Conservation (phyloP, 441 rosid species). For the Croton laevigatus region DNA sequence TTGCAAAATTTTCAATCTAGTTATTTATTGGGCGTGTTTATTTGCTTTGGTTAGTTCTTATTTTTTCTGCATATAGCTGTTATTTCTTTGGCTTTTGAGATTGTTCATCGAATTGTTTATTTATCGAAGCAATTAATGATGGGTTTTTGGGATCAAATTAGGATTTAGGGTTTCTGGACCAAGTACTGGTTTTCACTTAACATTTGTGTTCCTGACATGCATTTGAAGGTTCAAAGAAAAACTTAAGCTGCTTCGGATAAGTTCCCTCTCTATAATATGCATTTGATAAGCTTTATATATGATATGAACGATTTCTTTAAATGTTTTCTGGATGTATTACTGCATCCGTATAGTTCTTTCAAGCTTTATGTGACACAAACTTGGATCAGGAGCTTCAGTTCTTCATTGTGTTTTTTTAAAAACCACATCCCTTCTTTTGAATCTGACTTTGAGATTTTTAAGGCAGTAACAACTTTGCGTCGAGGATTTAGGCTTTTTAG, state of each 20-base stretch:
- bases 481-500: background rate
- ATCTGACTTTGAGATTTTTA: background rate
- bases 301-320: background rate
- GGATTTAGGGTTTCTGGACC: conserved; percentile 10
- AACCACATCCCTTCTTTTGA: background rate
- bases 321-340: background rate
- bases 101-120: background rate
- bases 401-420: background rate
- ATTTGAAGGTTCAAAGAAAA: background rate
- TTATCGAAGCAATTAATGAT: background rate
- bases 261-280: background rate
- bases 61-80: background rate
- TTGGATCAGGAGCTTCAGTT: background rate
- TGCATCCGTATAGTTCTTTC: background rate
- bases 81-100: background rate
- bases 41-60: background rate
- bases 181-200: background rate
- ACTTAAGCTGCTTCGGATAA: background rate
- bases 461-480: background rate
- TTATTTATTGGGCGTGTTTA: background rate
- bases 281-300: no score
- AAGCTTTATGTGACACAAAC: background rate
- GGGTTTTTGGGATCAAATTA: background rate
- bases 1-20: background rate
- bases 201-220: background rate